Base-by-base conservation (phyloP, 371 early-diverging fungal species). In the Mortierella sp. region DNA sequence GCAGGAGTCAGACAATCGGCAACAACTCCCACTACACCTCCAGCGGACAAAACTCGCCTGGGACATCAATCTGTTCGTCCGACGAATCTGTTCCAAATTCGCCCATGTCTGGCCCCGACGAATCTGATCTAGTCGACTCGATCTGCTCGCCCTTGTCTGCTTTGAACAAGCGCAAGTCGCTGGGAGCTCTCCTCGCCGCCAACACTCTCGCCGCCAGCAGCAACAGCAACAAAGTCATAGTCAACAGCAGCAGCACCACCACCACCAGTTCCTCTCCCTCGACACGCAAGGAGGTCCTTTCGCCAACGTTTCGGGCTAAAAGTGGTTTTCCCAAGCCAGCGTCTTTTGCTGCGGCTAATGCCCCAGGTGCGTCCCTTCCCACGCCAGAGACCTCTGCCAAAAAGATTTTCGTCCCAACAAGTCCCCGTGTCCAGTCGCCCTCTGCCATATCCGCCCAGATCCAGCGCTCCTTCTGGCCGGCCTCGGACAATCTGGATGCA, bases 171-270 rank as follows among this genome's bases (percentile, higher is more conserved):
- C 61, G 86, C 64, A 86, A 86, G 71, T 86, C 86, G 3, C 71
- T 86, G n/a, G 86, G 86, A n/a, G 86, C 86, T 5, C 86, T 86
- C 40, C 72, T 86, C 69, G 86, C 86, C 43, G 86, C 86, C 73
- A 86, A 86, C 74, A 86, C 86, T 11, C 75, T 86, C 24, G 86
- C 86, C 14, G 86, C 80, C 21, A 82, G 80, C 55, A 80, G 72
- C 71, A 86, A 69, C 77, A 81, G 37, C 70, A 86, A 76, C 64
- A 78, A 51, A 53, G 79, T 79, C 53, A 79, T 81, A 26, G 76
- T 81, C 72, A 81, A 76, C 70, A 81, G 71, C 72, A 81, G 73
- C 64, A 81, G 71, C 50, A 71, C 69, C 40, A 75, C 64, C 50
- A 71, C 69, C 40, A 75, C 64, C n/a, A 55, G 61, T 24, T 37